Base-by-base conservation (phyloP, 306 rosid species). In the Trifolium fragiferum region DNA sequence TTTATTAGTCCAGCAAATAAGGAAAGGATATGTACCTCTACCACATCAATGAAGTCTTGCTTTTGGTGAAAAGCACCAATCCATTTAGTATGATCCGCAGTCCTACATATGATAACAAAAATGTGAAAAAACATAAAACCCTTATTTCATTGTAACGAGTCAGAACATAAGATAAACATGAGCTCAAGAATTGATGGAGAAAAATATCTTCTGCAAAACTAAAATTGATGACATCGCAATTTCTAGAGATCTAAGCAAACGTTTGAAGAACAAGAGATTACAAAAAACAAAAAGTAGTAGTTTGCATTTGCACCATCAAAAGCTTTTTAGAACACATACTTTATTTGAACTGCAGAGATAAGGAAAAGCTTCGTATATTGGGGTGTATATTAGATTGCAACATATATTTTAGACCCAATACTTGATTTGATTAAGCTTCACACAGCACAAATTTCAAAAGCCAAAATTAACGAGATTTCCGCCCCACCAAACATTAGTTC, bases 31-130 rank as follows among this genome's bases (percentile, higher is more conserved):
- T 5, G 46, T 75, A 86, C 90, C 88, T 86, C 86, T 2, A 84
- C 90, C 32, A 84, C 87, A 76, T 84, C 88, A 8, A 86, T 59
- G 47, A 86, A 86, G 51, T 86, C 87, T 68, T 86, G 88, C 77
- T 84, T 86, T 72, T 59, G 57, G 49, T 84, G 78, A 81, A 86
- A 86, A 70, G 88, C 79, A 14, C 90, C 86, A 65, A 86, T 44
- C 88, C 90, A 86, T 66, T 86, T 86, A 60, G 88, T 81, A 64
- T 86, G 88, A 74, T 84, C 90, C 0, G 86, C 90, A 84, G 83
- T 86, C 61, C 90, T 86, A 11, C 79, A 76, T 50, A 54, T 0
- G 15, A 20, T 44, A 43, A 23, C 62, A 70, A 53, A 40, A 58
- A 38, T 50, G 57, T 69, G 6, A 8, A 18, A 8, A 64, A 67